phyloP scores from a whole-genome alignment of 495 filamentous ascomycete genomes.

The Monascus purpureus region DNA sequence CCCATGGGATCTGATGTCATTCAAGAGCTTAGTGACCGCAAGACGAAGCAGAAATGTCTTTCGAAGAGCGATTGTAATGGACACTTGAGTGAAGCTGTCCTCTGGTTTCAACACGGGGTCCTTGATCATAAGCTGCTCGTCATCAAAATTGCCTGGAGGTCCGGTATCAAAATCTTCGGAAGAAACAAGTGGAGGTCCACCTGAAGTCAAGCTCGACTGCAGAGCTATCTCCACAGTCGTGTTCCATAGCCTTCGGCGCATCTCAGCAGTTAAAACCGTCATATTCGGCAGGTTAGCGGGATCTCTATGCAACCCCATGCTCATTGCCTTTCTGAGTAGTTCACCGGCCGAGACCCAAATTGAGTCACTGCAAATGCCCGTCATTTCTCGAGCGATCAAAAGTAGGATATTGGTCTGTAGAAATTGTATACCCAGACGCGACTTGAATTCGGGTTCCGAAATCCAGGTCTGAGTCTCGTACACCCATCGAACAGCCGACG shows the following conservation, averaged over 20 bases:
- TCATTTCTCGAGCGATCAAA: conserved; percentile 32
- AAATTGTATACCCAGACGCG: conserved; percentile 24
- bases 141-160: conserved; percentile 35
- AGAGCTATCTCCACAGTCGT: conserved; percentile 41
- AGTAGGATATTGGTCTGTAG: conserved; percentile 36
- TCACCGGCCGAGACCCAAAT: conserved; percentile 44
- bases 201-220: conserved; percentile 38
- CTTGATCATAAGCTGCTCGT: conserved; percentile 19
- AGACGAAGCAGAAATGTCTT: conserved; percentile 32
- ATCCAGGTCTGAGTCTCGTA: conserved; percentile 40
- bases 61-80: conserved; percentile 30
- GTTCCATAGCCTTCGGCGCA: conserved; percentile 49
- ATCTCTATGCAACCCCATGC: conserved; percentile 49
- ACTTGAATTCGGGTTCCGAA: conserved; percentile 34
- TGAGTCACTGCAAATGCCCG: conserved; percentile 31
- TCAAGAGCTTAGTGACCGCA: conserved; percentile 30
- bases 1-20: conserved; percentile 20
- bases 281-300: conserved; percentile 30
- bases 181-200: conserved; percentile 34
- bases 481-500: conserved; percentile 30
- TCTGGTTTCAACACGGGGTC: conserved; percentile 17
- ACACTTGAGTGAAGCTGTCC: conserved; percentile 25
- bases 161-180: conserved; percentile 39
- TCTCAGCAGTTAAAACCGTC: conserved; percentile 32
- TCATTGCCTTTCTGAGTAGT: conserved; percentile 40